These are phyloP conservation scores for Agrocybe pediades DNA, from an alignment of 768 basidiomycete species.

Conservation along the genomic window DNA sequence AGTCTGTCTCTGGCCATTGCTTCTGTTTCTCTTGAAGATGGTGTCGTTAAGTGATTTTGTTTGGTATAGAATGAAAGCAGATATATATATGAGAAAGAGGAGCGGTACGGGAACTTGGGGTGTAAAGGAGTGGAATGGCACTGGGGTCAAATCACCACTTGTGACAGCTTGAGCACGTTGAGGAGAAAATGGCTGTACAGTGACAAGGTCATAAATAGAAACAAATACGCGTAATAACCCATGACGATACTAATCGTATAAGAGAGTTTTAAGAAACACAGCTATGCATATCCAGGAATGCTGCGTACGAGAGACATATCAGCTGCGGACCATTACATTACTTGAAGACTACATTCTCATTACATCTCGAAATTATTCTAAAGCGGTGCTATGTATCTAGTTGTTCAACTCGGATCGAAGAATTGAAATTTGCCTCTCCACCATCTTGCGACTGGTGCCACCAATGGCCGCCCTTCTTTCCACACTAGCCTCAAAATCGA, in stretches of 20 bases:
- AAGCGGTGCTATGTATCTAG: conserved; percentile 15
- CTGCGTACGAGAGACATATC: background rate
- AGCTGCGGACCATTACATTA: background rate
- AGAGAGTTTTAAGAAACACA: too few species aligned
- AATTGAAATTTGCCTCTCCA: conserved; percentile 82
- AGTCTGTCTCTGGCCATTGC: conserved; percentile 88
- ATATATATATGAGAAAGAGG: conserved; percentile 16
- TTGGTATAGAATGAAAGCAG: conserved; percentile 18
- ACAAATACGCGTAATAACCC: conserved; percentile 14
- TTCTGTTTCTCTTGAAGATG: conserved; percentile 17
- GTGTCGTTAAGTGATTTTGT: conserved; percentile 21
- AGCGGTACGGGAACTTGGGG: conserved; percentile 12
- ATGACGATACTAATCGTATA: background rate
- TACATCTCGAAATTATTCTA: too few species aligned
- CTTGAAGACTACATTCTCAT: background rate
- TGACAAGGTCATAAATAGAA: conserved; percentile 16
- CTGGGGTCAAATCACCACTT: conserved; percentile 13
- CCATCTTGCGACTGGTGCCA: conserved; percentile 83
- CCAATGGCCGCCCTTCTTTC: conserved; percentile 92
- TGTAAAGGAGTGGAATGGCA: conserved; percentile 21
- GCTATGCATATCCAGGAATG: background rate
- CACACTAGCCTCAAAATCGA: conserved; percentile 94
- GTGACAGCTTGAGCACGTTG: conserved; percentile 14
- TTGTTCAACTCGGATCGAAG: conserved; percentile 60
- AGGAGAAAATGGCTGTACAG: conserved; percentile 24